Conservation (phyloP, 805 yeast species). For the Scheffersomyces stipitis region DNA sequence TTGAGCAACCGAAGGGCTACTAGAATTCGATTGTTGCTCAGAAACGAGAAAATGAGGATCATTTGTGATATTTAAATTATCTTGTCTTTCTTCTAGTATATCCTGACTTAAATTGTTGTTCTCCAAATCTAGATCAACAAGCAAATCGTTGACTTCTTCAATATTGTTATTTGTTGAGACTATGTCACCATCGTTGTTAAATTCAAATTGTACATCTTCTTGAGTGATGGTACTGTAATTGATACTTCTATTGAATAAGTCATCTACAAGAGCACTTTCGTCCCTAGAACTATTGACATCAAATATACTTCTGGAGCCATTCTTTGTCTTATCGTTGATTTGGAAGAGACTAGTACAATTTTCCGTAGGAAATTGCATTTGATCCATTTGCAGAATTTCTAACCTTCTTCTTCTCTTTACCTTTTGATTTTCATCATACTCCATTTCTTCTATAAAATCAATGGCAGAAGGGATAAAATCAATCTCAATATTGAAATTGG, state of each 20-base stretch:
- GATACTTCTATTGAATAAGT: conserved; percentile 3
- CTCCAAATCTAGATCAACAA: conserved; percentile 7
- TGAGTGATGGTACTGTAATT: conserved; percentile 3
- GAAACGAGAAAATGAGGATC: conserved; percentile 12
- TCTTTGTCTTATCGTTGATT: not conserved
- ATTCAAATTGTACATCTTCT: conserved; percentile 18
- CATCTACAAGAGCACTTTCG: conserved; percentile 1
- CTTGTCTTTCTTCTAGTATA: not conserved
- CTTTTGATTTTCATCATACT: conserved; percentile 3
- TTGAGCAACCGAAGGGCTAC: no score
- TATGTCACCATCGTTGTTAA: conserved; percentile 17
- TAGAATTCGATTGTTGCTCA: no score
- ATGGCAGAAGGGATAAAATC: conserved; percentile 20
- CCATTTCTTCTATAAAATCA: conserved; percentile 7
- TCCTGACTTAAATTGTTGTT: not conserved
- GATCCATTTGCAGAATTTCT: conserved; percentile 14
- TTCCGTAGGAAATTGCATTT: conserved; percentile 8
- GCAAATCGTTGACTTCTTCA: not conserved
- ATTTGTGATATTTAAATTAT: conserved; percentile 5
- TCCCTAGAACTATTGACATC: conserved; percentile 1
- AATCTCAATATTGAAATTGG: conserved; percentile 21
- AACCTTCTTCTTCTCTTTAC: conserved; percentile 13
- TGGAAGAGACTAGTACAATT: not conserved
- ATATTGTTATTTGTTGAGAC: not conserved
- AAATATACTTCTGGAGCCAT: not conserved